phyloP scores from a whole-genome alignment of 257 asterid species.

The Cruciata laevipes region DNA sequence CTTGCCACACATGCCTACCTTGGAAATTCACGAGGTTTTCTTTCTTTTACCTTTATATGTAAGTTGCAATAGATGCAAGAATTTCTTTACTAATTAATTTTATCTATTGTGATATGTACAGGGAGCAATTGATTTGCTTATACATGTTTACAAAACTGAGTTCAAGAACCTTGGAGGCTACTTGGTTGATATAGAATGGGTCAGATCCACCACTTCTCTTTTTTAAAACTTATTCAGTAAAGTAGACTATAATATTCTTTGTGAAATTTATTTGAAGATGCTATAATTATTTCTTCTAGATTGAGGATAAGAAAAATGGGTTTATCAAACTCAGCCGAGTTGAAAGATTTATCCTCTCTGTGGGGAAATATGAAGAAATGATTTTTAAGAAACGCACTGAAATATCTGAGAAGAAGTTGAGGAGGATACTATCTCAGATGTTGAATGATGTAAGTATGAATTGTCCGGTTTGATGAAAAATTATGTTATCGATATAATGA shows the following conservation, averaged over 20 bases:
- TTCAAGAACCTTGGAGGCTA: slow-evolving; percentile 52
- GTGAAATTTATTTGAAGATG: too few relatives aligned
- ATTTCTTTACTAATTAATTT: not conserved
- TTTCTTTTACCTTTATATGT: not conserved
- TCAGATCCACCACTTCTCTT: slow-evolving; percentile 8
- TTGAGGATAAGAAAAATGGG: slow-evolving; percentile 23
- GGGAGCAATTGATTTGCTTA: slow-evolving; percentile 48
- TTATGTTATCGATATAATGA: not conserved
- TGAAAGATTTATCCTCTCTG: slow-evolving; percentile 40
- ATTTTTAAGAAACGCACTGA: slow-evolving; percentile 45
- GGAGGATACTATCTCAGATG: slow-evolving; percentile 21
- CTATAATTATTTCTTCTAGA: slow-evolving; percentile 16
- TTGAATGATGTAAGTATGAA: slow-evolving; percentile 28
- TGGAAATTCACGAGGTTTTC: slow-evolving; percentile 48
- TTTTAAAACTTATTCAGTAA: not conserved
- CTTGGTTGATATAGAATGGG: slow-evolving; percentile 46
- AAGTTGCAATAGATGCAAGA: not conserved
- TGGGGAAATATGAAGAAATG: slow-evolving; percentile 46
- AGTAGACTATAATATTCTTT: too few relatives aligned
- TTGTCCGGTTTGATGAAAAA: not conserved
- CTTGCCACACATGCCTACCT: slow-evolving; percentile 51
- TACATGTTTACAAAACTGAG: slow-evolving; percentile 48
- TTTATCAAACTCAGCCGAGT: slow-evolving; percentile 38
- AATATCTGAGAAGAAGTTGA: slow-evolving; percentile 24
- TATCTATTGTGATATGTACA: slow-evolving; percentile 8